Evolutionary conservation across 1,139 yeast genomes (phyloP).

Genomic region (Pichia sp.): DNA sequence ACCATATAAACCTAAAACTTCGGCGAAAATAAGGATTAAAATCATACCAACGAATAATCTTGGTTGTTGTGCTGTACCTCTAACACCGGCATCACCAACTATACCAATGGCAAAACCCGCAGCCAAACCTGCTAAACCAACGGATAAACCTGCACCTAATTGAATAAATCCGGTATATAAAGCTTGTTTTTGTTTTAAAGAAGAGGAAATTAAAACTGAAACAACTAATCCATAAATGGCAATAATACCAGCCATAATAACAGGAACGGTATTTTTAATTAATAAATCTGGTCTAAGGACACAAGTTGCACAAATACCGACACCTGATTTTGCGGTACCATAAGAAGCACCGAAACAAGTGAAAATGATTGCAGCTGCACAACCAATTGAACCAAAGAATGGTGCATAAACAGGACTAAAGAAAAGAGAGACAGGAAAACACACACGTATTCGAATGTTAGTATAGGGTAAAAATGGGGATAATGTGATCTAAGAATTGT

Average conservation of each 20-base stretch:
- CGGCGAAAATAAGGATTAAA: constrained; percentile 94
- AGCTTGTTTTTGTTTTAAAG: constrained; percentile 86
- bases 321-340: constrained; percentile 99
- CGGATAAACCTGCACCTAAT: constrained; percentile 96
- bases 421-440: neutral
- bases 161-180: constrained; percentile 96
- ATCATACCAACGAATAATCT: constrained; percentile 97
- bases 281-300: constrained; percentile 94
- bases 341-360: constrained; percentile 99
- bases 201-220: constrained; percentile 87
- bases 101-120: constrained; percentile 98
- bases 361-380: constrained; percentile 98
- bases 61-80: constrained; percentile 95
- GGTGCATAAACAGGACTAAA: constrained; percentile 78
- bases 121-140: constrained; percentile 94
- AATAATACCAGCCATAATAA: constrained; percentile 99
- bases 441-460: neutral
- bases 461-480: neutral
- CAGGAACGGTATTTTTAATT: constrained; percentile 89
- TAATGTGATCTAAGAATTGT: neutral
- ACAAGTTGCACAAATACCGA: constrained; percentile 98
- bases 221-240: constrained; percentile 98
- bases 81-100: constrained; percentile 98
- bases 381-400: constrained; percentile 95
- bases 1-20: constrained; percentile 96